Conservation (phyloP, 192 early-diverging fungal genomes). For the Coemansia sp. region DNA sequence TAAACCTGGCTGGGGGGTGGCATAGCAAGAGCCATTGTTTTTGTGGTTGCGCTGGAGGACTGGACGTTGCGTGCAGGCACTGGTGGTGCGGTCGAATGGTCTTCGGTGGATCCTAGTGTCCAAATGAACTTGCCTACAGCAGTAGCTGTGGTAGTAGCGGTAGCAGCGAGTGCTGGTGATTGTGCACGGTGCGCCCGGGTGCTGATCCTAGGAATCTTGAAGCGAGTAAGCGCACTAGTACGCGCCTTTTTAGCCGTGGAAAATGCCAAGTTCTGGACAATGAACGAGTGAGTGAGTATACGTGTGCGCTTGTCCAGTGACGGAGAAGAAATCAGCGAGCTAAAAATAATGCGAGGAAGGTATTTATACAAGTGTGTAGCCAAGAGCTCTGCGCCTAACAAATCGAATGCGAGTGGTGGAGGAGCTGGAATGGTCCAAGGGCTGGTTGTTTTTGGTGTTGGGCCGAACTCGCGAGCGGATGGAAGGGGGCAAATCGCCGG, state of each 20-base stretch:
- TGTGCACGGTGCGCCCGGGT: background rate
- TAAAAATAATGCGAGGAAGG: background rate
- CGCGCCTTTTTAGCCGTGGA: background rate
- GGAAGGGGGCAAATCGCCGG: background rate
- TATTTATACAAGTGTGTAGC: background rate
- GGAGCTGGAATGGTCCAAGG: background rate
- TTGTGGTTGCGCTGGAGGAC: background rate
- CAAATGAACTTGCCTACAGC: background rate
- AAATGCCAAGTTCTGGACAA: constrained; percentile 6
- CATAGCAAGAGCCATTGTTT: constrained; percentile 28
- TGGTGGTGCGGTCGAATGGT: background rate
- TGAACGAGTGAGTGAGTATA: background rate
- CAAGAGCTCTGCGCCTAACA: background rate
- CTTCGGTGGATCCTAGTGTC: background rate
- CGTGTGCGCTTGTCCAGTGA: background rate
- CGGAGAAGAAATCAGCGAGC: background rate
- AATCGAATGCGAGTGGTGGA: background rate
- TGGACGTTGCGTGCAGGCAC: background rate
- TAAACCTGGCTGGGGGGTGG: constrained; percentile 51
- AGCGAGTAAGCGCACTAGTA: background rate
- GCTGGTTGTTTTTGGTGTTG: background rate
- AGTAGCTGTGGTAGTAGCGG: background rate
- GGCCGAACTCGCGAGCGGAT: background rate
- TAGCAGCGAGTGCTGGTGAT: background rate
- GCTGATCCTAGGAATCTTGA: constrained; percentile 15